Conservation (phyloP, 495 filamentous ascomycete species). For the Penicillium longicatenatum region DNA sequence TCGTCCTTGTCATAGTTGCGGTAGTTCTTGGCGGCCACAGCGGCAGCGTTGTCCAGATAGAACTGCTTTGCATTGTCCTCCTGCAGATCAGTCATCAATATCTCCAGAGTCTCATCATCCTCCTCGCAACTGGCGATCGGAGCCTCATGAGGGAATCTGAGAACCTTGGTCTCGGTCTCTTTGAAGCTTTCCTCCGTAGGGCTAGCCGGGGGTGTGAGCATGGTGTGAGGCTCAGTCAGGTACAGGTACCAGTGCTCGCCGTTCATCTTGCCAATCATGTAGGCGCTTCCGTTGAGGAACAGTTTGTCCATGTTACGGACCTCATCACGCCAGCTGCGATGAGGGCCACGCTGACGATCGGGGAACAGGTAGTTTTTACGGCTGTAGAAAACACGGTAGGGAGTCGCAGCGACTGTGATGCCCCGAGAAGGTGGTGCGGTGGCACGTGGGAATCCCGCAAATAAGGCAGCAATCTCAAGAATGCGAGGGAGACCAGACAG, state of each 20-base stretch:
- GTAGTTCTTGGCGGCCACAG: constrained; percentile 79
- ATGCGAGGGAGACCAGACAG: constrained; percentile 85
- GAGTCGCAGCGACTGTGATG: constrained; percentile 71
- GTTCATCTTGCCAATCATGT: constrained; percentile 99
- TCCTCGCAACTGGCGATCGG: constrained; percentile 44
- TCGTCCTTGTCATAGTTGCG: constrained; percentile 50
- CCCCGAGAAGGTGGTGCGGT: constrained; percentile 53
- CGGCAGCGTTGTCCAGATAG: constrained; percentile 90
- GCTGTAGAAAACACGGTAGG: constrained; percentile 97
- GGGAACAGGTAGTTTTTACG: constrained; percentile 98
- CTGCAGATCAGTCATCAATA: constrained; percentile 98
- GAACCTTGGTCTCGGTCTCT: constrained; percentile 69
- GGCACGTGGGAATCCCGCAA: constrained; percentile 81
- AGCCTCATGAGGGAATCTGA: constrained; percentile 49
- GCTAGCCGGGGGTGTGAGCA: constrained; percentile 82
- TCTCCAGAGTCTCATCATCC: constrained; percentile 90
- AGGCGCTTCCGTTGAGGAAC: constrained; percentile 91
- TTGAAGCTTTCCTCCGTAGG: constrained; percentile 56
- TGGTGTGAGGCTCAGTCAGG: constrained; percentile 80
- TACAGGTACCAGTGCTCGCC: constrained; percentile 99
- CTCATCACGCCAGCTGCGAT: constrained; percentile 96
- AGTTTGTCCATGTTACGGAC: constrained; percentile 87
- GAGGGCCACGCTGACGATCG: constrained; percentile 89
- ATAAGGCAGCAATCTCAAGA: constrained; percentile 82
- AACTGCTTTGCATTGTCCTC: constrained; percentile 92